Base-by-base conservation (phyloP, 176 grass and related monocot genomes). In the Eleusine coracana region DNA sequence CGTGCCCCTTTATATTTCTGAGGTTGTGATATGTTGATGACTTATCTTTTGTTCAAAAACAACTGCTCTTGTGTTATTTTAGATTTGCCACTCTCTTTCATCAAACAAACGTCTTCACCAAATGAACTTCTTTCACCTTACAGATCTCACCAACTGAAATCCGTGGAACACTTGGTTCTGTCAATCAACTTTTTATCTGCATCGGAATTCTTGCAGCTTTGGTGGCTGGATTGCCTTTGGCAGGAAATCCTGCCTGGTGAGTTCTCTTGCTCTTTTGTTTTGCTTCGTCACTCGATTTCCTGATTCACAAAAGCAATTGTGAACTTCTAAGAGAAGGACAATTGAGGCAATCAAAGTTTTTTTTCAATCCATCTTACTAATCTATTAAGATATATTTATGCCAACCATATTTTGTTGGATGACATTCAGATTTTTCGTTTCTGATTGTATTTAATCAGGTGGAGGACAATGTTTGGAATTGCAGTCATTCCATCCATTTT, bases 101-200 rank as follows among this genome's bases (percentile, higher is more conserved):
- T 88, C 63, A 77, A 66, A 44, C 16, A 55, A 50, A 70, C 50
- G 58, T 87, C 27, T n/a, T 23, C 52, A 66, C 38, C 69, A 41
- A 82, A 38, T 82, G 52, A 84, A 34, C 11, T 86, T 81, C 69
- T 85, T 74, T 7, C 25, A 61, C 55, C 20, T 40, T 83, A 70
- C 84, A 99, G 96, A 99, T 99, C 29, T 96, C 96, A 88, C 96
- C 96, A 70, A 99, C 96, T 90, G 96, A 99, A 94, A 99, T 99
- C 45, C 92, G 96, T 87, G 96, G 96, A 80, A 86, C 96, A 78
- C 96, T 99, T 90, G 96, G 96, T n/a, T 88, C 96, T 0, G 79
- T 93, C 71, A 99, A 99, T 83, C 96, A 99, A 84, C 93, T 99
- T 55, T 99, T 99, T 84, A 99, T 99, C 76, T 96, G 93, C 81